Percentiles rank a stretch among this genome's conserved stretches.
Conservation (phyloP, 2,329 filamentous ascomycete species). For the Fusarium pilosicola region DNA sequence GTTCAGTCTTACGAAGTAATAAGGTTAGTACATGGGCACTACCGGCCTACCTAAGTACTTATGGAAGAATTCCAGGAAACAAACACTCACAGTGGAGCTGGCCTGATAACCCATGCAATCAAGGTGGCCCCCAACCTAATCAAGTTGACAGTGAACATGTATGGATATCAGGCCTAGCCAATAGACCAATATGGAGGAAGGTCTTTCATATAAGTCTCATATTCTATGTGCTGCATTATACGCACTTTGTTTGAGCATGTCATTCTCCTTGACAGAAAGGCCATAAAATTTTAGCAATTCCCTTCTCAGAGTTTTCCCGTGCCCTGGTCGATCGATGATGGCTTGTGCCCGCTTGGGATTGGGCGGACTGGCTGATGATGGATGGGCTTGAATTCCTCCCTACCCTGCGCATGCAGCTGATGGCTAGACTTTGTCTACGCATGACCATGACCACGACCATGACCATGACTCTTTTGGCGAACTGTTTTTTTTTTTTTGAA, state of each 20-base stretch:
- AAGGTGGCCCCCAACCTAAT: not conserved
- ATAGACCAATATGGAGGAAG: slow-evolving; percentile 3
- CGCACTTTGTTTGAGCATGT: not conserved
- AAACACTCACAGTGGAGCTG: not conserved
- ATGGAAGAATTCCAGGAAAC: not conserved
- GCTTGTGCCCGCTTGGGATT: slow-evolving; percentile 24
- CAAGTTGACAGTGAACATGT: slow-evolving; percentile 1
- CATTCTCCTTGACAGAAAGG: not conserved
- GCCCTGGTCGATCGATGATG: slow-evolving; percentile 29
- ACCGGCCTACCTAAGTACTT: not conserved
- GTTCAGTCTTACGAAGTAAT: not conserved
- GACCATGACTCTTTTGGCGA: slow-evolving; percentile 18
- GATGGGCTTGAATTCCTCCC: slow-evolving; percentile 4
- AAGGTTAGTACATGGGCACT: not conserved
- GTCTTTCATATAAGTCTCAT: slow-evolving; percentile 7
- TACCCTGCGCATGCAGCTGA: slow-evolving; percentile 25
- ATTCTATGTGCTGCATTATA: slow-evolving; percentile 20
- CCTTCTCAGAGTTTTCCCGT: not conserved
- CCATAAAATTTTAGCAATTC: slow-evolving; percentile 1
- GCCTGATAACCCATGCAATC: not conserved
- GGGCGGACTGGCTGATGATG: slow-evolving; percentile 22
- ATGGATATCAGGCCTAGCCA: not conserved
- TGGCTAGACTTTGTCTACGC: slow-evolving; percentile 29
- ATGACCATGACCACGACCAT: slow-evolving; percentile 26
- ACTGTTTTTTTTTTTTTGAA: slow-evolving; percentile 5